Evolutionary conservation across 495 filamentous ascomycete species (phyloP).

Genomic region (Hyaloscypha finlandica): DNA sequence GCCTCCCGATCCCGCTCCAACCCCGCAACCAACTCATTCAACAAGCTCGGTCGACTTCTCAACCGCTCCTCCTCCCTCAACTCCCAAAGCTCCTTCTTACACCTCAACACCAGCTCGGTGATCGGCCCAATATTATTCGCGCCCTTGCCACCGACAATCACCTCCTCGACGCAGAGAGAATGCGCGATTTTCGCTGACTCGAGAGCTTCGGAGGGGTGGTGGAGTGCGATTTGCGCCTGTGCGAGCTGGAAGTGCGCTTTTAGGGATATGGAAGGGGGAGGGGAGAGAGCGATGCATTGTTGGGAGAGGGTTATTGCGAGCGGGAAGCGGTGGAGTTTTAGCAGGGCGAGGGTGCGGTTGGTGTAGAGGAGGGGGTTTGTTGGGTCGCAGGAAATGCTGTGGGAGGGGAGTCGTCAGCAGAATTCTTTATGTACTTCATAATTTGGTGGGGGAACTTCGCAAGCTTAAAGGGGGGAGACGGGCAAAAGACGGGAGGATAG

Average conservation of each 20-base stretch:
- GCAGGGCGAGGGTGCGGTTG: slow-evolving; percentile 85
- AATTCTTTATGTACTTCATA: no score
- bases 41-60: slow-evolving; percentile 37
- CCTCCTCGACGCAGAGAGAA: slow-evolving; percentile 58
- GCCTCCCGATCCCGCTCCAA: slow-evolving; percentile 51
- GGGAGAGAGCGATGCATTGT: slow-evolving; percentile 65
- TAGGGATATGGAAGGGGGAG: slow-evolving; percentile 48
- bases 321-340: slow-evolving; percentile 69
- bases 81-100: slow-evolving; percentile 79
- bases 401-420: not conserved
- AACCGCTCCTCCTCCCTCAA: slow-evolving; percentile 49
- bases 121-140: slow-evolving; percentile 64
- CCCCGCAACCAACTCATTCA: slow-evolving; percentile 47
- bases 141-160: slow-evolving; percentile 36
- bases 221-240: slow-evolving; percentile 75
- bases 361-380: slow-evolving; percentile 70
- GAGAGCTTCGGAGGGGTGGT: slow-evolving; percentile 75
- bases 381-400: slow-evolving; percentile 58
- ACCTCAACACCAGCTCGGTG: slow-evolving; percentile 67
- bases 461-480: not conserved
- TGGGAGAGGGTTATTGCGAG: slow-evolving; percentile 79
- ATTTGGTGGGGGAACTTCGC: no score
- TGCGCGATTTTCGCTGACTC: slow-evolving; percentile 73
- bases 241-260: slow-evolving; percentile 87
- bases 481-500: no score